Base-by-base conservation (phyloP, 2,329 filamentous ascomycete genomes). In the Xylaria sp. region DNA sequence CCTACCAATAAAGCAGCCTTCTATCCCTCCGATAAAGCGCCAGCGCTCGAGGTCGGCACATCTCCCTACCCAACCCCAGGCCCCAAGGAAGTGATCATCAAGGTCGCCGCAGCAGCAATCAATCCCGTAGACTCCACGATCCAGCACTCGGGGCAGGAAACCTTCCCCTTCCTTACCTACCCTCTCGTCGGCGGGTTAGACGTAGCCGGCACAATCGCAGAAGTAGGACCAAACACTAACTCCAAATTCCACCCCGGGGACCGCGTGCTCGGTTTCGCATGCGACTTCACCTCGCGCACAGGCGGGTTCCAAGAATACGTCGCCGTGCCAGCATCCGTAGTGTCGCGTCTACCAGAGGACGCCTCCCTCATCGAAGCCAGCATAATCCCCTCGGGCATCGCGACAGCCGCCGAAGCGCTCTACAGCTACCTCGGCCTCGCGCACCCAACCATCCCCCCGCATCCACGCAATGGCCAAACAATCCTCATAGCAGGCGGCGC, bases 401-500 rank as follows among this genome's bases (percentile, higher is more conserved):
- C 72, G 4, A 79, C 78, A 0, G 78, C 78, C 2, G 72, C 73
- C 3, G 70, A 66, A 6, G 75, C 68, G 8, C 69, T 79, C 0
- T 77, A 74, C 64, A 71, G 74, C 23, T 69, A 67, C 46, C 66
- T 77, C 0, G 70, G 41, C 2, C 74, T 78, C 7, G 36, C 49
- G 28, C 67, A 39, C 3, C 67, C 67, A 8, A 15, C 49, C 1
- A 9, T n/a, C 4, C 56, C 56, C 1, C 4, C 56, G 20, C 56
- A 39, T 10, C 23, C 56, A 8, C 23, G 39, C 15, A 64, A 43
- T 54, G 68, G 71, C 28, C 70, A 78, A 56, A 48, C 84, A 0
- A 72, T 88, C 5, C 75, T 88, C 7, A 20, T 87, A 81, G 67
- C 73, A 80, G 85, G 84, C 23, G 86, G 85, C 5, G 81, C 84